phyloP scores from a whole-genome alignment of 164 flowering plant species.

The Piper betle region DNA sequence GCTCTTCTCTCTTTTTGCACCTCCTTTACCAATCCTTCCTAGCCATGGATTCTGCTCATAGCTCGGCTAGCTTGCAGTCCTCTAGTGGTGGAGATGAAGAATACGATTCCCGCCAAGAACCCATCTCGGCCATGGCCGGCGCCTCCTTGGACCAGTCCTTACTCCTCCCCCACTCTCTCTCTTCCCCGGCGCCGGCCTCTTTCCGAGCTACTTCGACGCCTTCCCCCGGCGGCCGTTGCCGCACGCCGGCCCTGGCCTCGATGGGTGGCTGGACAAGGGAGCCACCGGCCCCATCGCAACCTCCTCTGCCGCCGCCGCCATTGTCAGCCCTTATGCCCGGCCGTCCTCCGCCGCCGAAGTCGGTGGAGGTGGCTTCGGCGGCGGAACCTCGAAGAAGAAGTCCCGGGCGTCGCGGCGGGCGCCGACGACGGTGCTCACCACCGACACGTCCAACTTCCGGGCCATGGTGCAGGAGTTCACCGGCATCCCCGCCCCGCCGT shows the following conservation, averaged over 20 bases:
- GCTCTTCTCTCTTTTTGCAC: too few relatives aligned
- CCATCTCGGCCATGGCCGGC: conserved; percentile 23
- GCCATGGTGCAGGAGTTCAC: conserved; percentile 84
- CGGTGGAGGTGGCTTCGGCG: background rate
- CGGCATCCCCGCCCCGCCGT: conserved; percentile 60
- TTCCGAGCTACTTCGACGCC: conserved; percentile 18
- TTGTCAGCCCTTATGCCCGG: conserved; percentile 1
- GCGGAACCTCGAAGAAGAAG: conserved; percentile 43
- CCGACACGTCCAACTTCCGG: conserved; percentile 66
- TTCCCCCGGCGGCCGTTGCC: conserved; percentile 4
- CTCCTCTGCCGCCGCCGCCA: conserved; percentile 2
- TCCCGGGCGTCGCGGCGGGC: conserved; percentile 64
- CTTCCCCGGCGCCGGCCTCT: conserved; percentile 15
- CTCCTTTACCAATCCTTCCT: too few relatives aligned
- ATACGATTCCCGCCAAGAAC: conserved; percentile 24
- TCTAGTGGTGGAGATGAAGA: too few relatives aligned
- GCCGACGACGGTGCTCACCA: conserved; percentile 74
- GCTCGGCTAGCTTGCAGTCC: too few relatives aligned
- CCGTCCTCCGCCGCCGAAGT: background rate
- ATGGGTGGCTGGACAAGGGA: conserved; percentile 28
- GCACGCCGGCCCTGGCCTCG: conserved; percentile 26
- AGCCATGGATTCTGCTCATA: too few relatives aligned
- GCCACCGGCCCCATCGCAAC: conserved; percentile 12
- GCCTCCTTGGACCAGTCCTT: conserved; percentile 10
- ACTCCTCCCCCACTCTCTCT: conserved; percentile 1